Evolutionary conservation across 257 asterid species (phyloP), one percentile per base, ranked within the genome.

Genomic region (Mitragyna speciosa): DNA sequence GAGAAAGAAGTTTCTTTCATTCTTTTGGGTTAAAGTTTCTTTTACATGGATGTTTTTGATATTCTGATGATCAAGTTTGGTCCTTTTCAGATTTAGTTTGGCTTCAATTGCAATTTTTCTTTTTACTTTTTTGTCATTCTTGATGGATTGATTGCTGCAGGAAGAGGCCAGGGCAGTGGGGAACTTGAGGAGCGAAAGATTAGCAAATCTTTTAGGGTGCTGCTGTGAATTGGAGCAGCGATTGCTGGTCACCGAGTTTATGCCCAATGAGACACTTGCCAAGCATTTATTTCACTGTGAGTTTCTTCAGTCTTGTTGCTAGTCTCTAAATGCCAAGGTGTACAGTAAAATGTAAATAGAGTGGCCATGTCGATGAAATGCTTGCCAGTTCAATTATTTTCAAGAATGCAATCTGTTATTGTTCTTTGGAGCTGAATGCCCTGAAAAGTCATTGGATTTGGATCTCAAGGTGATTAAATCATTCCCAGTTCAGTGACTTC

Each of bases 211-310:
- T 67, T 56, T 88, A 24, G 91, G 91, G 45, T 84, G 72, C 64
- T 88, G 91, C 79, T 80, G 82, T 49, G 86, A 86, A 78, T 88
- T 87, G 45, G 89, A 86, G 31, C 87, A 88, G 75, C 86, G 89
- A 66, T 75, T 88, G 80, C 80, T 86, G 87, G 89, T 88, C 45
- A 87, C 91, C 3, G 91, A 88, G 69, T 88, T 88, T 71, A 86
- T 86, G 91, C 89, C 89, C 56, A 82, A 86, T 63, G 88, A 88
- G 30, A 88, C 91, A 19, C 91, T 88, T 54, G 91, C 91, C 28
- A 88, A 73, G 79, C 91, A 88, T 82, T 83, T 88, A 54, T 88
- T 88, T 83, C 91, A 88, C 68, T 86, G 91, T 88, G 59, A 86
- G 91, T 78, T 68, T 61, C 80, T 61, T 43, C 20, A 10, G 41